phyloP scores from a whole-genome alignment of 495 filamentous ascomycete genomes.

The Cercophora newfieldiana region DNA sequence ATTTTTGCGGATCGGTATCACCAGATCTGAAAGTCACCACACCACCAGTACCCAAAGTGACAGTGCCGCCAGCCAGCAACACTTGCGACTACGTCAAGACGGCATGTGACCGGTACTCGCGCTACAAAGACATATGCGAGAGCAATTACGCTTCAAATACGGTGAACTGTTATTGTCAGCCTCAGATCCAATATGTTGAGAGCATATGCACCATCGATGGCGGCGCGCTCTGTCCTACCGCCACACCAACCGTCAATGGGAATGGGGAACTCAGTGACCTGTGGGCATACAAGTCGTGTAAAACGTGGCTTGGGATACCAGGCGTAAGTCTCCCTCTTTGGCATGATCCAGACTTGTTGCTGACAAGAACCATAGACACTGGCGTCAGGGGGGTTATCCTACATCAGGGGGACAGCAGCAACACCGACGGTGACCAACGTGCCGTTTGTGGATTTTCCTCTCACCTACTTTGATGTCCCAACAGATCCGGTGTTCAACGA shows the following conservation, averaged over 20 bases:
- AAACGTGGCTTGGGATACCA: constrained; percentile 4
- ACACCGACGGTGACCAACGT: neutral
- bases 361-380: neutral
- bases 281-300: constrained; percentile 8
- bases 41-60: neutral
- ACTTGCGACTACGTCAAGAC: constrained; percentile 4
- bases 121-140: neutral
- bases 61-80: neutral
- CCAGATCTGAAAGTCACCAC: neutral
- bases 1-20: neutral
- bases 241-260: neutral
- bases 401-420: neutral
- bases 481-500: constrained; percentile 3
- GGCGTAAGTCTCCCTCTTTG: neutral
- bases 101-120: constrained; percentile 4
- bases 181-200: constrained; percentile 7
- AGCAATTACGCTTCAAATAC: constrained; percentile 4
- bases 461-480: neutral
- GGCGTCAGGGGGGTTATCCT: neutral
- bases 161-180: constrained; percentile 1
- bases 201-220: constrained; percentile 11
- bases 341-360: neutral
- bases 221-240: neutral
- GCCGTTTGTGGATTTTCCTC: constrained; percentile 8
- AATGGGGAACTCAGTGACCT: neutral